Evolutionary conservation across 441 rosid genomes (phyloP).

Genomic region (Macaranga tanarius): DNA sequence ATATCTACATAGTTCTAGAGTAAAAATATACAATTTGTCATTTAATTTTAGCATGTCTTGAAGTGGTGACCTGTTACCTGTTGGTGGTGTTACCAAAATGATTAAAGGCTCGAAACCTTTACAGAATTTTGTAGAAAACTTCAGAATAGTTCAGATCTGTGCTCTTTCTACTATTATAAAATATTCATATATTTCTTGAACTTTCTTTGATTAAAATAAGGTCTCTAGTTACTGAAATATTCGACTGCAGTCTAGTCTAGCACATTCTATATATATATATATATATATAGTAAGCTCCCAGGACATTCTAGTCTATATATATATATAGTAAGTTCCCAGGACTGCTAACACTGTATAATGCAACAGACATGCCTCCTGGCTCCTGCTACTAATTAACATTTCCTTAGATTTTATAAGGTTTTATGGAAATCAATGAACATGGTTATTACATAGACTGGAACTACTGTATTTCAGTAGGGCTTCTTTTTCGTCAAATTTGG

Average conservation of each 20-base stretch:
- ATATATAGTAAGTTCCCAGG: neutral
- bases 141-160: neutral
- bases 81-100: slow-evolving; percentile 9
- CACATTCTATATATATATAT: no score
- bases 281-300: neutral
- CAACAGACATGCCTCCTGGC: slow-evolving; percentile 2
- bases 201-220: slow-evolving; percentile 11
- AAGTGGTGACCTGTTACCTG: slow-evolving; percentile 12
- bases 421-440: no score
- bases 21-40: neutral
- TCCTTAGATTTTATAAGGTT: no score
- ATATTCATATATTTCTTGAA: slow-evolving; percentile 10
- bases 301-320: neutral
- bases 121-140: slow-evolving; percentile 4
- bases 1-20: slow-evolving; percentile 13
- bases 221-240: neutral
- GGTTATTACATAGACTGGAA: no score
- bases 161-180: neutral
- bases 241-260: neutral
- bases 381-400: neutral
- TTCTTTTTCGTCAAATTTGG: no score
- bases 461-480: no score
- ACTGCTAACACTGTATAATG: neutral
- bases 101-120: slow-evolving; percentile 8
- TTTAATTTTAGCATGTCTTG: neutral